Evolutionary conservation across 345 rosid species (phyloP).

Genomic region (Alliaria petiolata): DNA sequence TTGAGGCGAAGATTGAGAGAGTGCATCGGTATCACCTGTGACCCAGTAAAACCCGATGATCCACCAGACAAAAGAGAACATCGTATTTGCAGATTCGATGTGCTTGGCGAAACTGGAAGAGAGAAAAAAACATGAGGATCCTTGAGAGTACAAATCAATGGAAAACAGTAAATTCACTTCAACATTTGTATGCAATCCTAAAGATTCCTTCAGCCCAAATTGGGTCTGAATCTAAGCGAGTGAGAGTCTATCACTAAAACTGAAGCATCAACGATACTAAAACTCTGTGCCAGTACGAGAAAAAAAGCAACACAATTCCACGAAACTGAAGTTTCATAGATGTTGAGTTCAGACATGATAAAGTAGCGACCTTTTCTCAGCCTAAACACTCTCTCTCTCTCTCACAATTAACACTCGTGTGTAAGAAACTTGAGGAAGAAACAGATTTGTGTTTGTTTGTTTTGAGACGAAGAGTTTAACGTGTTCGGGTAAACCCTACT

Average conservation of each 20-base stretch:
- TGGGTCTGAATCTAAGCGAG: not conserved
- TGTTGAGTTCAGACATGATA: too few species aligned
- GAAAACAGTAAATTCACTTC: not conserved
- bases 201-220: not conserved
- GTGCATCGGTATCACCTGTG: conserved; percentile 45
- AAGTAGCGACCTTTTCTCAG: too few species aligned
- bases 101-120: conserved; percentile 30
- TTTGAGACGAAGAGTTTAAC: too few species aligned
- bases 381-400: too few species aligned
- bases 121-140: too few species aligned
- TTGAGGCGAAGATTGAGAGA: conserved; percentile 51
- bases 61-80: conserved; percentile 92
- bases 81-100: conserved; percentile 67
- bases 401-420: too few species aligned
- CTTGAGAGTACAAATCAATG: too few species aligned
- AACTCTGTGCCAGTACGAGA: too few species aligned
- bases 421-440: too few species aligned
- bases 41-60: conserved; percentile 86
- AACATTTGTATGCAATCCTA: not conserved
- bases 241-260: not conserved
- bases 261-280: not conserved
- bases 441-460: too few species aligned
- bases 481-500: too few species aligned
- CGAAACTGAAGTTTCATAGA: conserved; percentile 19
- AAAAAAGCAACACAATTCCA: too few species aligned